A percentile compares a stretch with the other conserved stretches of the same genome.
phyloP scores from a whole-genome alignment of 768 basidiomycete genomes.

The Calvatia gigantea region DNA sequence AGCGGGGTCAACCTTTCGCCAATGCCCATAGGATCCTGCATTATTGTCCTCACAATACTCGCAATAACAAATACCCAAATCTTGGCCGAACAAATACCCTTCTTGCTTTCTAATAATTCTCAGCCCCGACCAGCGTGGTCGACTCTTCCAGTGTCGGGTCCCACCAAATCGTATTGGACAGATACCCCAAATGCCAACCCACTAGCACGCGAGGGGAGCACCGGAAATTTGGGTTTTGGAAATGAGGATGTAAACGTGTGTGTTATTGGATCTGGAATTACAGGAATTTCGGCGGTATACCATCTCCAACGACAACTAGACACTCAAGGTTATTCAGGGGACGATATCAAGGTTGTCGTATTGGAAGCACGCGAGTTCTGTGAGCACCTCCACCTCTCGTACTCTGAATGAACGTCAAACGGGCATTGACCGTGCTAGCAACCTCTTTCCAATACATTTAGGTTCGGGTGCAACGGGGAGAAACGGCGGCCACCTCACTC shows the following conservation, averaged over 20 bases:
- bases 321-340: not conserved
- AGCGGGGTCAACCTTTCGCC: not conserved
- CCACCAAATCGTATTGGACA: constrained; percentile 76
- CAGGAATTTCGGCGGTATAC: constrained; percentile 72
- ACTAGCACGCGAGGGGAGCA: constrained; percentile 62
- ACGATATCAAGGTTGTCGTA: constrained; percentile 48
- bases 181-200: constrained; percentile 60
- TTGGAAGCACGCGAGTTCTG: constrained; percentile 88
- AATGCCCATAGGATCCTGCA: not conserved
- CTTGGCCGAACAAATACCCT: not conserved
- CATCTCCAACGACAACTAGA: constrained; percentile 41
- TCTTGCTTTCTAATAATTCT: not conserved
- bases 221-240: constrained; percentile 37
- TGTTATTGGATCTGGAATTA: constrained; percentile 79
- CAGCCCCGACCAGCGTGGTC: not conserved
- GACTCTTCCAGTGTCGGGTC: constrained; percentile 51
- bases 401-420: not conserved
- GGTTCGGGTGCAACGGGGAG: constrained; percentile 80
- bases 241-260: constrained; percentile 64
- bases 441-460: constrained; percentile 19
- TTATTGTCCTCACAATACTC: not conserved
- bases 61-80: not conserved
- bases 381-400: constrained; percentile 32
- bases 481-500: constrained; percentile 76
- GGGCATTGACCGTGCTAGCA: not conserved